Percentiles rank a stretch among this genome's conserved stretches.
Conservation (phyloP, 805 yeast species). For the Kodamaea kakaduensis region DNA sequence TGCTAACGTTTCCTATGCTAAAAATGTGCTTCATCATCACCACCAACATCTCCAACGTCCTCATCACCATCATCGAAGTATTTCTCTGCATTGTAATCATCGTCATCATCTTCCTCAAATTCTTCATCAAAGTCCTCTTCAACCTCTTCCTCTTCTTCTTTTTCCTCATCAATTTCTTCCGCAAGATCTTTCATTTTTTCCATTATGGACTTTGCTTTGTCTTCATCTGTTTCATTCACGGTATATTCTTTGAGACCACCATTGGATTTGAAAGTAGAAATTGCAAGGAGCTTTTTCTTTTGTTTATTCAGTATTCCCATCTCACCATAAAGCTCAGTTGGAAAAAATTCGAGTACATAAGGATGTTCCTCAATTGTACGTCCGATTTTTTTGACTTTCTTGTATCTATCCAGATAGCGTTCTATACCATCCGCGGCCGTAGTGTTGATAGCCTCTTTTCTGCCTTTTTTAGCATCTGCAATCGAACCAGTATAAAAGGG, state of each 20-base stretch:
- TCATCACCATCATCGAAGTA: conserved; percentile 74
- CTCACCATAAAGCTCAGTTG: conserved; percentile 68
- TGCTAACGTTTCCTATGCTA: conserved; percentile 21
- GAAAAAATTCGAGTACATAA: conserved; percentile 64
- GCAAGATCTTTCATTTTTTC: conserved; percentile 42
- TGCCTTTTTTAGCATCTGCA: conserved; percentile 22
- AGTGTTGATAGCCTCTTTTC: conserved; percentile 14
- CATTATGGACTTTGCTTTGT: conserved; percentile 34
- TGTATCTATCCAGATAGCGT: conserved; percentile 77
- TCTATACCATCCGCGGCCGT: conserved; percentile 59
- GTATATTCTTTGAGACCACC: conserved; percentile 32
- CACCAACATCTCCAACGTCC: conserved; percentile 56
- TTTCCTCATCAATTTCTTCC: conserved; percentile 41
- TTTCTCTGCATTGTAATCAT: conserved; percentile 71
- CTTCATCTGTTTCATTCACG: conserved; percentile 29
- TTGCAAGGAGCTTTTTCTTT: conserved; percentile 46
- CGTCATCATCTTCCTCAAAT: conserved; percentile 66
- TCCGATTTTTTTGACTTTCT: conserved; percentile 65
- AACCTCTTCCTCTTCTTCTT: conserved; percentile 37
- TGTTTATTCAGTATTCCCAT: conserved; percentile 61
- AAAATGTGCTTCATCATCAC: conserved; percentile 70
- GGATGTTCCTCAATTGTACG: conserved; percentile 77
- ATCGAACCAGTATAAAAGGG: conserved; percentile 63
- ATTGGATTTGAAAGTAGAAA: conserved; percentile 33
- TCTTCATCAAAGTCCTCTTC: conserved; percentile 65